Evolutionary conservation across 129 eudicot genomes (phyloP).

Genomic region (Erigeron canadensis): DNA sequence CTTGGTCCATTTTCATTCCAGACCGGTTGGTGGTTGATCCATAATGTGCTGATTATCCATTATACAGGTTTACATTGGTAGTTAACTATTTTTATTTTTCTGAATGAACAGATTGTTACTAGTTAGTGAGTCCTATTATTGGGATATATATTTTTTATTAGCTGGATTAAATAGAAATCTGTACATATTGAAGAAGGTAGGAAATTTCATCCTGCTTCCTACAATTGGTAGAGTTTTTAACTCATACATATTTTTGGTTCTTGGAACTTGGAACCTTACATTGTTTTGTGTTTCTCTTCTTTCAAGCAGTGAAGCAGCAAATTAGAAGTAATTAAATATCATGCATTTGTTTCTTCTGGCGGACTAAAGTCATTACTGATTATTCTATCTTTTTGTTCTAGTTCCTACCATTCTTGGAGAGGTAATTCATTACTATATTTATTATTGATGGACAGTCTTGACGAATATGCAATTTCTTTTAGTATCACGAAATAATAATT

Average conservation of each 20-base stretch:
- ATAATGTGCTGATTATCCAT: neutral
- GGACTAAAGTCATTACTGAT: constrained; percentile 18
- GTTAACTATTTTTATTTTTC: too few species aligned
- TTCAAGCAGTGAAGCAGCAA: neutral
- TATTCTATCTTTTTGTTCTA: constrained; percentile 5
- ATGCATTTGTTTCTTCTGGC: constrained; percentile 16
- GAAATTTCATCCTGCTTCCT: neutral
- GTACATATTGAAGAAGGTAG: neutral
- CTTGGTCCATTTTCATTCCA: too few species aligned
- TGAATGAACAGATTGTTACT: too few species aligned
- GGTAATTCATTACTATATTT: constrained; percentile 10
- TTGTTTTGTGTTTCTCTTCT: neutral
- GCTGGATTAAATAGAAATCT: neutral
- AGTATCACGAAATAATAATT: too few species aligned
- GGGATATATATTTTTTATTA: neutral
- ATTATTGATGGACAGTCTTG: constrained; percentile 8
- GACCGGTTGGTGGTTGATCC: too few species aligned
- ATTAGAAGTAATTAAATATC: neutral
- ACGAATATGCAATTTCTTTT: neutral
- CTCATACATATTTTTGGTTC: neutral
- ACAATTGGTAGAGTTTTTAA: neutral
- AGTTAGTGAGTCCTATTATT: neutral
- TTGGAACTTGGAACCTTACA: neutral
- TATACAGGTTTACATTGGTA: neutral
- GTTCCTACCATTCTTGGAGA: neutral